Evolutionary conservation across 306 rosid species (phyloP).

Genomic region (Datisca glomerata): DNA sequence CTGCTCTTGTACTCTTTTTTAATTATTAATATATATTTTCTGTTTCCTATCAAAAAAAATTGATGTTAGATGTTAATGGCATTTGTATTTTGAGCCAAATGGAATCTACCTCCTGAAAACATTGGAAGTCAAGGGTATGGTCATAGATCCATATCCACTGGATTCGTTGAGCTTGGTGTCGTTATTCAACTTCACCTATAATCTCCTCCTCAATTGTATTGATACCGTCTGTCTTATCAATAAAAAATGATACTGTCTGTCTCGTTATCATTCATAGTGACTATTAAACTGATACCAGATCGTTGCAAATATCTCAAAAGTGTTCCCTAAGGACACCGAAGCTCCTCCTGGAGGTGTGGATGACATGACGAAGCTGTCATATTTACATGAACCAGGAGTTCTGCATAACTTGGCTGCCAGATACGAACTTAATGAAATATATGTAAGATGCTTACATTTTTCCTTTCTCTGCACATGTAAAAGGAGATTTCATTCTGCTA

Average conservation of each 20-base stretch:
- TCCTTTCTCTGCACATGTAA: slow-evolving; percentile 1
- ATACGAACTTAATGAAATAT: slow-evolving; percentile 98
- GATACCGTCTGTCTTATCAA: no score
- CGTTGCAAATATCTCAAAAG: slow-evolving; percentile 69
- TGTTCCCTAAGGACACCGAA: slow-evolving; percentile 91
- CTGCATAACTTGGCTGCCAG: slow-evolving; percentile 88
- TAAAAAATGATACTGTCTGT: neutral
- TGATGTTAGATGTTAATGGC: no score
- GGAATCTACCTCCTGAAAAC: no score
- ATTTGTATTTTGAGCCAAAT: no score
- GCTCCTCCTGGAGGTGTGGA: slow-evolving; percentile 98
- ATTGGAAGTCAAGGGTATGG: slow-evolving; percentile 3
- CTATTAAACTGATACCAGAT: slow-evolving; percentile 42
- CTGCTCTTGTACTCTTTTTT: no score
- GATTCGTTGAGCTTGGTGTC: no score
- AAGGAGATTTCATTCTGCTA: slow-evolving; percentile 16
- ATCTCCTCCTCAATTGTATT: no score
- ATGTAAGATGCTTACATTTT: slow-evolving; percentile 46
- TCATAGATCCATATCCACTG: neutral
- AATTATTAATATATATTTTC: no score
- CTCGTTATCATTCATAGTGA: slow-evolving; percentile 16
- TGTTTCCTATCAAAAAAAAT: no score
- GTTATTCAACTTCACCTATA: no score
- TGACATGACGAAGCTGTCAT: slow-evolving; percentile 98
- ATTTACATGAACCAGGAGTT: slow-evolving; percentile 99